Evolutionary conservation across 2,329 filamentous ascomycete genomes (phyloP), one percentile per base, ranked within the genome.

Genomic region (Colletotrichum gigasporum): DNA sequence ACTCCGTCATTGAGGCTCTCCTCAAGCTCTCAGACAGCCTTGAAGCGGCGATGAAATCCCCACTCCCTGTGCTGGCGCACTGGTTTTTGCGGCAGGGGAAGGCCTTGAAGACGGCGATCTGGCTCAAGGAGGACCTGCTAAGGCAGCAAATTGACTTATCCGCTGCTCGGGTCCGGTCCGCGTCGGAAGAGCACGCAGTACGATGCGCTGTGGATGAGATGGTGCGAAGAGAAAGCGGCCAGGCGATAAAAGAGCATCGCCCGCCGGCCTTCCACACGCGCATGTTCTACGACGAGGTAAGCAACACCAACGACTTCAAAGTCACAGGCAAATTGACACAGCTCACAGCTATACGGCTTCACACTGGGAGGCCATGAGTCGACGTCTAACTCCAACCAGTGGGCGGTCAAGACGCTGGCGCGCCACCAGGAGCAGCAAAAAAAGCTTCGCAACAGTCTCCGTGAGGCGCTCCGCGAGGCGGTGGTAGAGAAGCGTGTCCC

Each of bases 211-310:
- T 59, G 6, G 60, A 63, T 18, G 55, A 60, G 32, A 60, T 63
- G 60, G 60, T 63, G n/a, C 60, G 47, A 7, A 59, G 60, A n/a
- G 55, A 63, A 3, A 28, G 11, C 4, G 28, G 37, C n/a, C 41
- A 47, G 10, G 61, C 54, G 2, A 3, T 3, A 10, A 60, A 63
- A 18, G 55, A 48, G 12, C 30, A 47, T 2, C 54, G 61, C 5
- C 6, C 10, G 5, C 26, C 55, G 12, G 3, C 24, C 14, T 63
- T 47, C 4, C 55, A 63, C 39, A 73, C 71, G 1, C 57, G 67
- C 3, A 61, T 60, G 1, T 75, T 79, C n/a, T 68, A 69, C 28
- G 74, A 77, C 57, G 77, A 79, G 69, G 74, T 74, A 53, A 30
- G n/a, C 22, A 24, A 26, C 5, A 41, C 10, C 12, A 16, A 16